Evolutionary conservation across 1,139 yeast species (phyloP).

Genomic region (Candida tetrigidarum): DNA sequence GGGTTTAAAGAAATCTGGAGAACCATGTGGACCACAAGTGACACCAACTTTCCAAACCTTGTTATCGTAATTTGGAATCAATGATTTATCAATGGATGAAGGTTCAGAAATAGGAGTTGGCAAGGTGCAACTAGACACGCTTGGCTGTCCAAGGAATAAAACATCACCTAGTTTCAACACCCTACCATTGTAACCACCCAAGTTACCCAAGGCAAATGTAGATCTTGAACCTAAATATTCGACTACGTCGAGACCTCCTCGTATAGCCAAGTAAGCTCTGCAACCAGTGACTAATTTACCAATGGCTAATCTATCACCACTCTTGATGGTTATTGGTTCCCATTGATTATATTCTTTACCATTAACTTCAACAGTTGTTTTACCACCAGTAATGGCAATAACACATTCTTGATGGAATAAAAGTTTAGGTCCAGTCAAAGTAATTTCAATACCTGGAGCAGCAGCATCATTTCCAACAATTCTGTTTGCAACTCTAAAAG

Average conservation of each 20-base stretch:
- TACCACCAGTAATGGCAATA: constrained; percentile 88
- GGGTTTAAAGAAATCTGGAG: constrained; percentile 89
- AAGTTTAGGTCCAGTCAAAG: constrained; percentile 84
- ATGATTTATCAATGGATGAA: constrained; percentile 51
- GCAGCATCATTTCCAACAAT: constrained; percentile 82
- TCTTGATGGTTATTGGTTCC: constrained; percentile 68
- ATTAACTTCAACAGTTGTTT: constrained; percentile 66
- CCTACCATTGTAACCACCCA: constrained; percentile 96
- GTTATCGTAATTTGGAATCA: constrained; percentile 61
- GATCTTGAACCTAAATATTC: constrained; percentile 96
- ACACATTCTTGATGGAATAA: constrained; percentile 80
- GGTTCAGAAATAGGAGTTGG: constrained; percentile 77
- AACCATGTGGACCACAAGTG: constrained; percentile 96
- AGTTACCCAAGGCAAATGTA: constrained; percentile 90
- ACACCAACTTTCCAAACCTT: constrained; percentile 88
- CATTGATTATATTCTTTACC: constrained; percentile 58
- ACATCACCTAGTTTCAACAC: constrained; percentile 92
- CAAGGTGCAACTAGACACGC: constrained; percentile 64
- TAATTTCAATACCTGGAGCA: constrained; percentile 90
- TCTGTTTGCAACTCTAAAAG: constrained; percentile 87
- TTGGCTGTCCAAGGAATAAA: constrained; percentile 80
- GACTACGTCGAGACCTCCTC: constrained; percentile 94
- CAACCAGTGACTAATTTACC: constrained; percentile 86
- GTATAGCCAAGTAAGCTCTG: constrained; percentile 84
- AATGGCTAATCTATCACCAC: constrained; percentile 78